A percentile compares a stretch with the other conserved stretches of the same genome.
Conservation (phyloP, 305 asterid genomes). For the Solanum aculeatissimum region DNA sequence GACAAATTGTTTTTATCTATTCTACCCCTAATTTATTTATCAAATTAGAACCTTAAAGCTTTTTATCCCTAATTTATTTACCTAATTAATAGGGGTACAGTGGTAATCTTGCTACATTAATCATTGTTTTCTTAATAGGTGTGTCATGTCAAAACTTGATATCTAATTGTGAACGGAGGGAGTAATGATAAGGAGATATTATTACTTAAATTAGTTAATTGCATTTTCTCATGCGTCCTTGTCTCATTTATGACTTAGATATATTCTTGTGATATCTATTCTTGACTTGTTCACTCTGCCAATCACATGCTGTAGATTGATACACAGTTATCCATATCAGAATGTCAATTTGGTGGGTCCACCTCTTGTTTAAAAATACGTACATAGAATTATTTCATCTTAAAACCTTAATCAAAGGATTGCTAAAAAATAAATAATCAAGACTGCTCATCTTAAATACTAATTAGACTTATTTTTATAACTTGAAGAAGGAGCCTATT, state of each 20-base stretch:
- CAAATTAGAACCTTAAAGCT: too few species aligned
- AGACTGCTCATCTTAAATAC: background rate
- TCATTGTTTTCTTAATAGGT: too few species aligned
- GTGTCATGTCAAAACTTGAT: too few species aligned
- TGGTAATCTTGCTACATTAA: too few species aligned
- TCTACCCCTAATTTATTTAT: too few species aligned
- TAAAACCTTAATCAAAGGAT: background rate
- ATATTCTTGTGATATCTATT: constrained; percentile 7
- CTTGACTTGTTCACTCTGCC: constrained; percentile 6
- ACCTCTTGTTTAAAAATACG: background rate
- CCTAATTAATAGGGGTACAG: too few species aligned
- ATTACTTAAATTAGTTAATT: background rate
- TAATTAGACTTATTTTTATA: too few species aligned
- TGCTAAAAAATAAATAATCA: too few species aligned
- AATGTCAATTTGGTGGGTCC: background rate
- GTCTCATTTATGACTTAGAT: constrained; percentile 1
- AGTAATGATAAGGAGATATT: constrained; percentile 3
- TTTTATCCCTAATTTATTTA: too few species aligned
- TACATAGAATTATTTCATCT: background rate
- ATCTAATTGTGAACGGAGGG: too few species aligned
- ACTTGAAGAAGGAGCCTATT: too few species aligned
- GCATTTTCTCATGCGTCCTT: background rate
- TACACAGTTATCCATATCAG: background rate
- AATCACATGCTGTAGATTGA: constrained; percentile 16
- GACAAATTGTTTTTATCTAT: too few species aligned